Base-by-base conservation (phyloP, 1,284 basidiomycete genomes). In the Stygiomarasmius scandens region DNA sequence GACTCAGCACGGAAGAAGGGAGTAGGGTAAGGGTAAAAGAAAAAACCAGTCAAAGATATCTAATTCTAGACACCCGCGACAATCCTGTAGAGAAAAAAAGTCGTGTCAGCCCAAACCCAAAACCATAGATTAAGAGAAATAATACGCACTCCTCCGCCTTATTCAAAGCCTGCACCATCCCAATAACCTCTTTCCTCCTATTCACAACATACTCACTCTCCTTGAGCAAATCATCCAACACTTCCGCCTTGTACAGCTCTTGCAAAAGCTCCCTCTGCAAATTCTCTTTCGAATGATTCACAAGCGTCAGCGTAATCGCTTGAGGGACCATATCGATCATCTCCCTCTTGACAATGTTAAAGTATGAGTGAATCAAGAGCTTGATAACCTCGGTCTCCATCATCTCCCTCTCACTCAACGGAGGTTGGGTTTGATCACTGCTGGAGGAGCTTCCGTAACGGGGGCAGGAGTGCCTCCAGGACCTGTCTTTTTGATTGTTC, bases 351-450 rank as follows among this genome's bases (percentile, higher is more conserved):
- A 98, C 94, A 63, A 98, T 94, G 74, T 96, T 95, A 82, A 92
- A 97, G 78, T 98, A 97, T 3, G 93, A 96, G 70, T 90, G 84
- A 64, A 96, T 96, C 67, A 96, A 85, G 47, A 95, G 81, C 73
- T 95, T 99, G 86, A 99, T 99, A 60, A 99, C 96, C 69, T 99
- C 97, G 3, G 96, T 98, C 77, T 99, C 97, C 88, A 98, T 95
- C 49, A 90, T 88, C 79, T 99, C 97, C 58, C 97, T 85, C 67
- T 99, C 96, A 68, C 85, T 98, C 65, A 99, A 79, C 23, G 92
- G 91, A n/a, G 90, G 87, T 63, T 96, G 93, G 97, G 96, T 67
- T 92, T 89, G 70, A 99, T 96, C 51, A 91, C 78, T 0, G 89
- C 74, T n/a, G 97, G 96, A 36, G 97, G 96, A 72, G 79, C 82